These are phyloP conservation scores for Miscanthus lutarioriparius DNA, from an alignment of 176 grass and related monocot species.

Conservation along the genomic window DNA sequence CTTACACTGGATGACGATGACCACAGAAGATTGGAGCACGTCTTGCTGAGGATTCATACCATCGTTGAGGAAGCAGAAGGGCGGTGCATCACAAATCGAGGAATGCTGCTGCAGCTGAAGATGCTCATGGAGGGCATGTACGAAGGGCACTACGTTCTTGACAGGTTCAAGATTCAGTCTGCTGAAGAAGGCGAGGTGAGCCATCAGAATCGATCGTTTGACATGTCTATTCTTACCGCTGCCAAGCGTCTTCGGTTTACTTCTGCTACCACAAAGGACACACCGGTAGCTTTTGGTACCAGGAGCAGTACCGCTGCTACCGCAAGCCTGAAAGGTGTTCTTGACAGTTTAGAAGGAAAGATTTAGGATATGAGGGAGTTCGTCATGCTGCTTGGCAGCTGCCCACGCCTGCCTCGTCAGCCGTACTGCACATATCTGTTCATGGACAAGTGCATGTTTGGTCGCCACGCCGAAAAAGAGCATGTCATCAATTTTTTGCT, in stretches of 20 bases:
- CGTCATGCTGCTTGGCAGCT: constrained; percentile 29
- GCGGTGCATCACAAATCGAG: constrained; percentile 4
- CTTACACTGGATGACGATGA: background rate
- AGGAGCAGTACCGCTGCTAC: too few species aligned
- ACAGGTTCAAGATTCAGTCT: background rate
- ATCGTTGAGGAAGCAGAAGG: constrained; percentile 37
- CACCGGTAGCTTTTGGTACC: background rate
- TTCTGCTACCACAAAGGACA: background rate
- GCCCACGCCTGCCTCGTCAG: constrained; percentile 21
- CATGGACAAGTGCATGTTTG: constrained; percentile 47
- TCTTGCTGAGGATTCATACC: constrained; percentile 30
- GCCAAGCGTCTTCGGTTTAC: constrained; percentile 33
- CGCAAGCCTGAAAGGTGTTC: constrained; percentile 11
- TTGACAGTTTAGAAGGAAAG: constrained; percentile 24
- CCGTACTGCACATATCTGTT: constrained; percentile 16
- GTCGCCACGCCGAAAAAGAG: constrained; percentile 31
- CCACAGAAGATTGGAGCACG: background rate
- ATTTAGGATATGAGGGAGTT: constrained; percentile 35
- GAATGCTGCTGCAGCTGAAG: constrained; percentile 37
- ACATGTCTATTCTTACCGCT: background rate
- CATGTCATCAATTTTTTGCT: constrained; percentile 42
- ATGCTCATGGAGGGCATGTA: constrained; percentile 23
- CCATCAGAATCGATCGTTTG: background rate
- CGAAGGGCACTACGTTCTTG: constrained; percentile 15
- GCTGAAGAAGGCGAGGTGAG: constrained; percentile 17